A percentile compares a stretch with the other conserved stretches of the same genome.
phyloP scores from a whole-genome alignment of 1,284 basidiomycete genomes.

The Tilletia walkeri region DNA sequence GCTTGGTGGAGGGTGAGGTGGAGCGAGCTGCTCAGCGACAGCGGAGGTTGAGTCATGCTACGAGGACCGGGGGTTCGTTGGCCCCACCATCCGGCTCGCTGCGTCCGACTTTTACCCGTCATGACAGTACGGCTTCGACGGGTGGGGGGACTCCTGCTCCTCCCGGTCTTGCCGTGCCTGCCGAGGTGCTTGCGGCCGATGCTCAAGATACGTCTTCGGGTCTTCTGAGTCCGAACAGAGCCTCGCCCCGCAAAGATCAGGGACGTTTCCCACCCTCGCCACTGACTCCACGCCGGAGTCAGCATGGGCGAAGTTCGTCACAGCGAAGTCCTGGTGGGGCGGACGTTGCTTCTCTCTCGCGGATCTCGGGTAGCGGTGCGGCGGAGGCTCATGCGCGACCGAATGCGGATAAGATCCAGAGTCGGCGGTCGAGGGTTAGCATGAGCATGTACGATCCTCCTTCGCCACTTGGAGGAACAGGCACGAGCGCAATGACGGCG shows the following conservation, averaged over 20 bases:
- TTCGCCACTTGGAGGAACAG: not conserved
- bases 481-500: not conserved
- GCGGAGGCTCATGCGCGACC: not conserved
- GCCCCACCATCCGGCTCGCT: not conserved
- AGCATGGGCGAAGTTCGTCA: no score
- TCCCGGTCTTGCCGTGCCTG: not conserved
- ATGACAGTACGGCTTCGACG: constrained; percentile 4
- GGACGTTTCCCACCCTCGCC: no score
- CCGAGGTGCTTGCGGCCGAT: constrained; percentile 1
- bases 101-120: not conserved
- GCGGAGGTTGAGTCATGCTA: not conserved
- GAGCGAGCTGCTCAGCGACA: constrained; percentile 4
- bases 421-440: not conserved
- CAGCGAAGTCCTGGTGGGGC: not conserved
- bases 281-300: no score
- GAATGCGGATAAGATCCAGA: constrained; percentile 13
- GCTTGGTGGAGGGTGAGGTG: not conserved
- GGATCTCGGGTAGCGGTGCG: not conserved
- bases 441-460: constrained; percentile 13
- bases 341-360: not conserved
- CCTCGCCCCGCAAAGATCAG: no score
- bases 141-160: not conserved
- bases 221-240: no score
- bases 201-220: not conserved
- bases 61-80: not conserved